Evolutionary conservation across 495 filamentous ascomycete genomes (phyloP).

Genomic region (Tirmania nivea): DNA sequence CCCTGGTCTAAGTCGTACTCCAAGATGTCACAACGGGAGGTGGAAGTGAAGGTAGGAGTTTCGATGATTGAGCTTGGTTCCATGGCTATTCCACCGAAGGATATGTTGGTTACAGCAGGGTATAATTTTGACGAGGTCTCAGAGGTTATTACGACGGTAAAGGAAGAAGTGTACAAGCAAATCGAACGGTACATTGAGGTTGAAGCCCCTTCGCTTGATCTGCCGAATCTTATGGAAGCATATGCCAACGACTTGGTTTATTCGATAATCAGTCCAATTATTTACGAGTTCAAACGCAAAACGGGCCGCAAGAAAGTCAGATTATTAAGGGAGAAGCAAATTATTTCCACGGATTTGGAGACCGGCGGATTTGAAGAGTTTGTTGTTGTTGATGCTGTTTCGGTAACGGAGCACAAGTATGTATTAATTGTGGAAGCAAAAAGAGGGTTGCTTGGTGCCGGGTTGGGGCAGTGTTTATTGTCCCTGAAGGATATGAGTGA

Average conservation of each 20-base stretch:
- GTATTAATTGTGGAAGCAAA: too few species aligned
- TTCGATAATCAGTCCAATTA: too few species aligned
- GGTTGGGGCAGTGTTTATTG: not conserved
- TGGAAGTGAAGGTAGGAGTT: not conserved
- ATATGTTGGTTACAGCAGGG: too few species aligned
- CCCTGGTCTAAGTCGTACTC: constrained; percentile 1
- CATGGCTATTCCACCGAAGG: too few species aligned
- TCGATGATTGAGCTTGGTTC: too few species aligned
- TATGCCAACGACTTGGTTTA: not conserved
- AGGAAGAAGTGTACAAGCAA: not conserved
- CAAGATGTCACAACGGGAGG: not conserved
- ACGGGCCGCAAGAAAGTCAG: too few species aligned
- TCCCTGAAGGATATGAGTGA: constrained; percentile 4
- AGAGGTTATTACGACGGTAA: not conserved
- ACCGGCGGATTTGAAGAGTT: not conserved
- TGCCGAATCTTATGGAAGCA: constrained; percentile 1
- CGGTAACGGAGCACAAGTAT: too few species aligned
- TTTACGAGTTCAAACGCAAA: too few species aligned
- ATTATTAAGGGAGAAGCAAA: too few species aligned
- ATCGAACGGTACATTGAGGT: constrained; percentile 1
- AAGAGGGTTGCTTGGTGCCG: too few species aligned
- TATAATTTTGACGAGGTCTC: not conserved
- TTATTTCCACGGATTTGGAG: too few species aligned
- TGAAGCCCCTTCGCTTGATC: constrained; percentile 1
- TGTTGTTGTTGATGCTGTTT: too few species aligned